These are phyloP conservation scores for Sporobolus alterniflorus DNA, from an alignment of 202 grass and related monocot genomes.

Conservation along the genomic window DNA sequence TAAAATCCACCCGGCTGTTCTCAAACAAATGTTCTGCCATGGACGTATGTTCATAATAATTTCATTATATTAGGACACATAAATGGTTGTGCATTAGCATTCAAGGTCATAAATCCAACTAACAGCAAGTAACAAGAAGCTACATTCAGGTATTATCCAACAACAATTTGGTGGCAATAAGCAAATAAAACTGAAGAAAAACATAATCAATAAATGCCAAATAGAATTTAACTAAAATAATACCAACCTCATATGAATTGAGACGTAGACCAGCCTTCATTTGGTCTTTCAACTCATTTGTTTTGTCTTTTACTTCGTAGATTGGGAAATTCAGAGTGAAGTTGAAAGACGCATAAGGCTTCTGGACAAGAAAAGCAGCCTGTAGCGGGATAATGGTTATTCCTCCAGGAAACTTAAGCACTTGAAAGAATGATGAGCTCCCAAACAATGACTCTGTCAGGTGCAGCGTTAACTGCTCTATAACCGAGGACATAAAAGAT, in stretches of 20 bases:
- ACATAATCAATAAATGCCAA: not conserved
- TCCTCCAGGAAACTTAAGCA: conserved; percentile 82
- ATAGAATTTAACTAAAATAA: not conserved
- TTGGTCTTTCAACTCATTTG: conserved; percentile 75
- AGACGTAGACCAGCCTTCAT: conserved; percentile 80
- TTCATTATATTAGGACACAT: not conserved
- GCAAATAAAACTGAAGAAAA: conserved; percentile 3
- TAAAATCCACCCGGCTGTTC: not conserved
- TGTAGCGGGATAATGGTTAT: conserved; percentile 93
- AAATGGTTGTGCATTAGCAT: not conserved
- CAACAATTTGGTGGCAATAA: not conserved
- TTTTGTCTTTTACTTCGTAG: conserved; percentile 68
- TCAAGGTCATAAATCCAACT: not conserved
- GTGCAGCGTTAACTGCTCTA: conserved; percentile 69
- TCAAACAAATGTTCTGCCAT: not conserved
- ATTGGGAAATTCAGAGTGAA: conserved; percentile 89
- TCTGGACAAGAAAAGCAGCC: conserved; percentile 80
- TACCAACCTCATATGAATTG: conserved; percentile 76
- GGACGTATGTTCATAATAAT: not conserved
- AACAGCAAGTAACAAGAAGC: conserved; percentile 26
- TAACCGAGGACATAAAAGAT: conserved; percentile 75
- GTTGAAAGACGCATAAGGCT: conserved; percentile 77
- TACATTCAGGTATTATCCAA: not conserved
- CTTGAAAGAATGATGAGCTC: conserved; percentile 71
- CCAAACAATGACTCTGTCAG: conserved; percentile 78